phyloP scores from a whole-genome alignment of 768 basidiomycete species.

The Pisolithus sp. region DNA sequence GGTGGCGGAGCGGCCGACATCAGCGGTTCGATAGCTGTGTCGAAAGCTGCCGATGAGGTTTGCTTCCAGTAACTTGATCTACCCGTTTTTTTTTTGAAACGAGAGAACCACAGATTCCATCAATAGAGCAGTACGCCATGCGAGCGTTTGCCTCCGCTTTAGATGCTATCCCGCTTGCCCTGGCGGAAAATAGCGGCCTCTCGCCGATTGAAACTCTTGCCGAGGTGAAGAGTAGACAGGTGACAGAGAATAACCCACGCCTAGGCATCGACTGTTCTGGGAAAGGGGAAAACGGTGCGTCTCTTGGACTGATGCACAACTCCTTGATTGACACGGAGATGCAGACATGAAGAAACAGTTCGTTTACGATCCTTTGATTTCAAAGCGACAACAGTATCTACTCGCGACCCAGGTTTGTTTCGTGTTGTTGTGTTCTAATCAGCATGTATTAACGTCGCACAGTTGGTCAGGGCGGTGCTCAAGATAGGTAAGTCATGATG shows the following conservation, averaged over 20 bases:
- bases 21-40: constrained; percentile 86
- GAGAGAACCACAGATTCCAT: constrained; percentile 64
- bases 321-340: no score
- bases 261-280: constrained; percentile 93
- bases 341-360: constrained; percentile 84
- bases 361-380: constrained; percentile 95
- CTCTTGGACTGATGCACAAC: neutral
- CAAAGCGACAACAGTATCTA: constrained; percentile 94
- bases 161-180: constrained; percentile 90
- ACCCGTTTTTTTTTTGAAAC: neutral
- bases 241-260: constrained; percentile 73
- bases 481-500: constrained; percentile 61
- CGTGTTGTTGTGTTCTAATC: neutral
- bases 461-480: constrained; percentile 81
- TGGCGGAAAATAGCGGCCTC: constrained; percentile 96
- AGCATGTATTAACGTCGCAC: constrained; percentile 1
- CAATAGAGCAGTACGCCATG: constrained; percentile 99
- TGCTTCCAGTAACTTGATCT: constrained; percentile 10
- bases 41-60: constrained; percentile 92
- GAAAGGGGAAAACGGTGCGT: constrained; percentile 76
- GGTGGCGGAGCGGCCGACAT: constrained; percentile 99
- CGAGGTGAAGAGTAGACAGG: constrained; percentile 89
- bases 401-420: constrained; percentile 83
- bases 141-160: constrained; percentile 95
- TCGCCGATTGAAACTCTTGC: constrained; percentile 97